These are phyloP conservation scores for Paramyrothecium sp. DNA, from an alignment of 2,329 filamentous ascomycete species.

Conservation along the genomic window DNA sequence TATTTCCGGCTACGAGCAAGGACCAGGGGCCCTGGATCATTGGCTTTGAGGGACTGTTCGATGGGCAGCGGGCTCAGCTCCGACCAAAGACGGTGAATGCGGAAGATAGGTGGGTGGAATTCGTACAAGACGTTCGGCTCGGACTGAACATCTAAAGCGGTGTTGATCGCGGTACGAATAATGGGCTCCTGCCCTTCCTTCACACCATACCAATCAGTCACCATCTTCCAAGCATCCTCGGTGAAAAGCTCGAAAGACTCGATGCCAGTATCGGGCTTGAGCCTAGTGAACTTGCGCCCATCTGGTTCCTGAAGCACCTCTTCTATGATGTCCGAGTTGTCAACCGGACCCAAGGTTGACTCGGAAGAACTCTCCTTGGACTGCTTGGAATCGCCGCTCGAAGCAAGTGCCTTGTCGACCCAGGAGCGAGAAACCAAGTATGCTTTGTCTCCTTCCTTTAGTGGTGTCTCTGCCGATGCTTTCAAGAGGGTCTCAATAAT, in stretches of 20 bases:
- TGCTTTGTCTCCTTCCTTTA: conserved; percentile 71
- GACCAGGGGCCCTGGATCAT: conserved; percentile 58
- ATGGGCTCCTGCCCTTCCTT: conserved; percentile 70
- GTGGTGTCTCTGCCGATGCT: conserved; percentile 47
- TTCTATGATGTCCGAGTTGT: conserved; percentile 80
- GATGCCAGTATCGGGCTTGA: conserved; percentile 67
- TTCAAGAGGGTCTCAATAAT: conserved; percentile 64
- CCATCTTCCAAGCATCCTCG: conserved; percentile 75
- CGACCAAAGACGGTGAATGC: conserved; percentile 75
- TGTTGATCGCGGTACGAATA: conserved; percentile 75
- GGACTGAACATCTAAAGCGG: conserved; percentile 53
- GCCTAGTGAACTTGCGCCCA: conserved; percentile 63
- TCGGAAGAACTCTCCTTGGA: conserved; percentile 59
- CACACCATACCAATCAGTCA: conserved; percentile 80
- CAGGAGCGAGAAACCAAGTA: conserved; percentile 79
- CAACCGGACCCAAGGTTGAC: conserved; percentile 70
- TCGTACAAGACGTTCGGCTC: conserved; percentile 75
- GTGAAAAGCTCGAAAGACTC: conserved; percentile 78
- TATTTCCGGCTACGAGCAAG: conserved; percentile 71
- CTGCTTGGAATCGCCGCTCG: conserved; percentile 57
- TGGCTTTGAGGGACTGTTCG: conserved; percentile 59
- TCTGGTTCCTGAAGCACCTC: conserved; percentile 52
- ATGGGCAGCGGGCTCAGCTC: conserved; percentile 54
- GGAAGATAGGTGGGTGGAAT: conserved; percentile 80
- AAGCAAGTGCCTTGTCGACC: conserved; percentile 70